Evolutionary conservation across 2,329 filamentous ascomycete species (phyloP).

Genomic region (Clathrospora elynae): DNA sequence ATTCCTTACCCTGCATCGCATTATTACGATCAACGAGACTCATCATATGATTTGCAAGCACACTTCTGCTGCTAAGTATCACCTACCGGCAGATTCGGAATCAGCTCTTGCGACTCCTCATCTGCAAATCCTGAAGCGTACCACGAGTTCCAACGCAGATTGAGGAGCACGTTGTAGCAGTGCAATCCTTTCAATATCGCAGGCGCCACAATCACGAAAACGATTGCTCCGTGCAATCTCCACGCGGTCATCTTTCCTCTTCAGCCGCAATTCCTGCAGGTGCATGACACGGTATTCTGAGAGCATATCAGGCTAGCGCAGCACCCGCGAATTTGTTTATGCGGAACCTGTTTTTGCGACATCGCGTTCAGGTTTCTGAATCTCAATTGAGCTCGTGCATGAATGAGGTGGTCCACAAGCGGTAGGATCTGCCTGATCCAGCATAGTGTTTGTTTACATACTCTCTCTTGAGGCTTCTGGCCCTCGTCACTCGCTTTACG

Average conservation of each 20-base stretch:
- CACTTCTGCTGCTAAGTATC: slow-evolving; percentile 12
- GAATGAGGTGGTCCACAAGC: slow-evolving; percentile 7
- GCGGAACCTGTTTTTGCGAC: slow-evolving; percentile 12
- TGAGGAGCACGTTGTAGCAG: no score
- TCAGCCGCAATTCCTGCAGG: slow-evolving; percentile 23
- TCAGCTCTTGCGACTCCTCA: slow-evolving; percentile 6
- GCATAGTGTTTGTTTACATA: slow-evolving; percentile 7
- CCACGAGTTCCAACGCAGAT: no score
- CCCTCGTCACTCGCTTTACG: slow-evolving; percentile 5
- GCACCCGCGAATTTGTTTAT: slow-evolving; percentile 13
- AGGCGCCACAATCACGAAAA: slow-evolving; percentile 17
- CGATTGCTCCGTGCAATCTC: slow-evolving; percentile 16
- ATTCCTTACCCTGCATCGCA: slow-evolving; percentile 20
- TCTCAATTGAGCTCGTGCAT: slow-evolving; percentile 16
- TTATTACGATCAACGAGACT: slow-evolving; percentile 18
- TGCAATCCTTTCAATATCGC: slow-evolving; percentile 16
- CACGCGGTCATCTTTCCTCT: slow-evolving; percentile 16
- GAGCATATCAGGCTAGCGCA: slow-evolving; percentile 25
- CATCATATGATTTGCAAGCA: slow-evolving; percentile 20
- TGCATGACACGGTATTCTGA: slow-evolving; percentile 16
- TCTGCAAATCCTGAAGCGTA: not conserved
- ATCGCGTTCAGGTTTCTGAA: slow-evolving; percentile 14
- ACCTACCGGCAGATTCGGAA: slow-evolving; percentile 16
- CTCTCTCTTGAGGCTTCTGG: slow-evolving; percentile 6
- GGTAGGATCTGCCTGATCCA: slow-evolving; percentile 13